phyloP scores from a whole-genome alignment of 768 basidiomycete species.

The Pleurotus sapidus region DNA sequence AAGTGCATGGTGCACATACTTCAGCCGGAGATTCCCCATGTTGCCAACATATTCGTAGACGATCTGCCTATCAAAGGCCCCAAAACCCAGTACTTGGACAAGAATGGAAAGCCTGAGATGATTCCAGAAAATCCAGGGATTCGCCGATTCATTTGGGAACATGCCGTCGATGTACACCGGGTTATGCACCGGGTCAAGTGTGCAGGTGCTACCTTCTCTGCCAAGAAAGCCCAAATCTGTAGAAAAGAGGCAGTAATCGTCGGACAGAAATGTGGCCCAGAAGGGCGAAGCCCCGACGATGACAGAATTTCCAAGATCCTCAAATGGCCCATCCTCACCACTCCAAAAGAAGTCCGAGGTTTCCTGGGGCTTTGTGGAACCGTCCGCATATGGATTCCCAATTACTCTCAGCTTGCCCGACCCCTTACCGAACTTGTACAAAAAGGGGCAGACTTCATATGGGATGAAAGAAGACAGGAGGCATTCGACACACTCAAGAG shows the following conservation, averaged over 20 bases:
- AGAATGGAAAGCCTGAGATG: slow-evolving; percentile 14
- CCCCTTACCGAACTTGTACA: slow-evolving; percentile 17
- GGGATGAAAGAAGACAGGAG: slow-evolving; percentile 13
- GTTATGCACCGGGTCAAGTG: slow-evolving; percentile 24
- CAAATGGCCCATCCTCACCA: slow-evolving; percentile 16
- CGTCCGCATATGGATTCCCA: slow-evolving; percentile 17
- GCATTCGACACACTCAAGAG: slow-evolving; percentile 19
- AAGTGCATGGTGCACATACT: slow-evolving; percentile 24
- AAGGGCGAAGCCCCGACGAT: slow-evolving; percentile 26
- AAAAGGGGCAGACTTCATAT: slow-evolving; percentile 20
- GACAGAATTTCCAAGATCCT: slow-evolving; percentile 22
- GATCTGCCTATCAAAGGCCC: slow-evolving; percentile 28
- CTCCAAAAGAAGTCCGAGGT: slow-evolving; percentile 14
- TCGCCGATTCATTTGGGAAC: slow-evolving; percentile 32
- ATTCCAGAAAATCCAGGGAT: slow-evolving; percentile 18
- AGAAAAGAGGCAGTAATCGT: slow-evolving; percentile 20
- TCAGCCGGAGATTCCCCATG: slow-evolving; percentile 25
- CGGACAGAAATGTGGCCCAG: slow-evolving; percentile 27
- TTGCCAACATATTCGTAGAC: slow-evolving; percentile 25
- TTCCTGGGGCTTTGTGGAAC: slow-evolving; percentile 23
- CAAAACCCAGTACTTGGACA: slow-evolving; percentile 14
- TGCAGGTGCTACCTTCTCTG: slow-evolving; percentile 25
- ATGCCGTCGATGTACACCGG: slow-evolving; percentile 23
- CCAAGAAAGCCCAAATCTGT: slow-evolving; percentile 26
- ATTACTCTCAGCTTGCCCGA: slow-evolving; percentile 11